Evolutionary conservation across 768 basidiomycete species (phyloP).

Genomic region (Termitomyces sp.): DNA sequence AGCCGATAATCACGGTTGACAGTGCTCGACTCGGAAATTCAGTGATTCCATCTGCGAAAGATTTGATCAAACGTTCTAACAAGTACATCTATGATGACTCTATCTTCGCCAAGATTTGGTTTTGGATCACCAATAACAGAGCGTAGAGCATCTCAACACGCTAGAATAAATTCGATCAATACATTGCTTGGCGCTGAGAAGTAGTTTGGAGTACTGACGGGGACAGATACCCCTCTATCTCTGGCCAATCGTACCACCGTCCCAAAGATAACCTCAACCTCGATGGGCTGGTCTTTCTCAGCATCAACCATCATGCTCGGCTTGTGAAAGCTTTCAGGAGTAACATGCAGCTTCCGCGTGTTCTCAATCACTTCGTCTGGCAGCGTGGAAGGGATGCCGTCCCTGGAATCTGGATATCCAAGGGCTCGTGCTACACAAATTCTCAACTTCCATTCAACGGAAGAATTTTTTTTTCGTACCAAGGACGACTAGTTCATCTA

Average conservation of each 20-base stretch:
- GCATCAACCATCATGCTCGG: constrained; percentile 65
- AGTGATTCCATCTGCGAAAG: too few species aligned
- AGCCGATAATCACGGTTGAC: too few species aligned
- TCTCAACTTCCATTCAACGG: not conserved
- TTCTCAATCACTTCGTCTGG: constrained; percentile 34
- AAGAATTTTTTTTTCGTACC: constrained; percentile 21
- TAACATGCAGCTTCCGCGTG: constrained; percentile 34
- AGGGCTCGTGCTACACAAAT: constrained; percentile 13
- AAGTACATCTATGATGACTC: constrained; percentile 4
- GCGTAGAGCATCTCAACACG: constrained; percentile 62
- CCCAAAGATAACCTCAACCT: constrained; percentile 66
- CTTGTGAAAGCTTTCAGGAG: constrained; percentile 41
- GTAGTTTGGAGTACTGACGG: constrained; percentile 37
- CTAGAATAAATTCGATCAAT: constrained; percentile 24
- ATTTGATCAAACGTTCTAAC: not conserved
- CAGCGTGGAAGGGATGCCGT: constrained; percentile 44
- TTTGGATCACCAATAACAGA: constrained; percentile 56
- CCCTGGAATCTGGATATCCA: constrained; percentile 22
- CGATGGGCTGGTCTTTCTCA: constrained; percentile 52
- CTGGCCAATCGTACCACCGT: constrained; percentile 54
- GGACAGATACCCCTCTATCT: constrained; percentile 39
- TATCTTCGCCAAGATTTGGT: constrained; percentile 47
- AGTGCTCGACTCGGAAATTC: too few species aligned
- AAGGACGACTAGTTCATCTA: constrained; percentile 43
- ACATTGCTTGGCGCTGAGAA: not conserved